Conservation (phyloP, 768 basidiomycete species). For the Amanita pseudoporphyria region DNA sequence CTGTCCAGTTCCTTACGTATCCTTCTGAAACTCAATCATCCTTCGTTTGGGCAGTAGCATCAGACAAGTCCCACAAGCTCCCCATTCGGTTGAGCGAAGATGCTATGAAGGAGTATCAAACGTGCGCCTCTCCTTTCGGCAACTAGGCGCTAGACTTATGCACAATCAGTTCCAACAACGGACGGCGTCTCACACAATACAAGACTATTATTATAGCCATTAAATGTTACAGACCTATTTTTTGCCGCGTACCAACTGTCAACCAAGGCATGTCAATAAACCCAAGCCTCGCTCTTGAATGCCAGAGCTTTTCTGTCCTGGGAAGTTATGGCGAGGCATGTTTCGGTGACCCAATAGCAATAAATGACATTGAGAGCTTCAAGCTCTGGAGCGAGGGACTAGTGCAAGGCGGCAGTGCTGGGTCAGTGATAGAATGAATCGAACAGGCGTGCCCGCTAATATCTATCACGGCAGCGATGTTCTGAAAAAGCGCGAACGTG, state of each 20-base stretch:
- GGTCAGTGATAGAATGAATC: background rate
- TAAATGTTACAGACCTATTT: conserved; percentile 39
- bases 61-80: conserved; percentile 44
- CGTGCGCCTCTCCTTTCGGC: conserved; percentile 13
- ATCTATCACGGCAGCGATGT: conserved; percentile 19
- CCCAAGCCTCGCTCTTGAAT: conserved; percentile 43
- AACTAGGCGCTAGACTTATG: background rate
- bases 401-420: conserved; percentile 9
- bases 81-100: conserved; percentile 46
- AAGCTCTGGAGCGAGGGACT: conserved; percentile 48
- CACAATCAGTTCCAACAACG: conserved; percentile 14
- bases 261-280: conserved; percentile 28
- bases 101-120: conserved; percentile 35
- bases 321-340: conserved; percentile 35
- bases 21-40: conserved; percentile 26
- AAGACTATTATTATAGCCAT: conserved; percentile 40
- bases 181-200: conserved; percentile 31
- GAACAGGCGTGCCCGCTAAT: conserved; percentile 30
- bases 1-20: conserved; percentile 45
- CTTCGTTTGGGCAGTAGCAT: conserved; percentile 53
- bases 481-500: background rate
- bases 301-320: conserved; percentile 29
- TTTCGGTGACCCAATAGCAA: conserved; percentile 41
- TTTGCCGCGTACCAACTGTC: conserved; percentile 40
- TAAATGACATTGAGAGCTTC: conserved; percentile 34